These are phyloP conservation scores for Cornus florida DNA, from an alignment of 148 eudicot species.

Conservation along the genomic window DNA sequence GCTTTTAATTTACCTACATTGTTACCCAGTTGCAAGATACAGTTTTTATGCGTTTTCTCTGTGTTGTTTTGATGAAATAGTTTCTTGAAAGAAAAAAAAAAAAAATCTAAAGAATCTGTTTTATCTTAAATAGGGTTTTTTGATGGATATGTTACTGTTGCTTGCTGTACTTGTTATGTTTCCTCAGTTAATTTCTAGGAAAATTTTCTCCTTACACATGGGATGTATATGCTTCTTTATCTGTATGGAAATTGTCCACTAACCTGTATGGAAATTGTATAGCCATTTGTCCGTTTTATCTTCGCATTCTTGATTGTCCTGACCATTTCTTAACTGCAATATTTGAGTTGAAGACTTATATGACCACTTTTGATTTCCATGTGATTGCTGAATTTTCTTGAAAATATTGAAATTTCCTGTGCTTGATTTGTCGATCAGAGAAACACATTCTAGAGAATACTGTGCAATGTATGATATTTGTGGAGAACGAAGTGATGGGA, in stretches of 20 bases:
- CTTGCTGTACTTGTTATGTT: background rate
- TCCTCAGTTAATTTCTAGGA: background rate
- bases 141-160: background rate
- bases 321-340: too few species aligned
- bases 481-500: conserved; percentile 60
- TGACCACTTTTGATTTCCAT: background rate
- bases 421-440: conserved; percentile 34
- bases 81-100: too few species aligned
- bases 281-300: background rate
- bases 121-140: background rate
- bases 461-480: conserved; percentile 81
- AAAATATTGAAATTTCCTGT: background rate
- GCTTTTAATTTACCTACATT: too few species aligned
- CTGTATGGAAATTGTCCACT: background rate
- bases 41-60: background rate
- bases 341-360: background rate
- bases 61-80: too few species aligned
- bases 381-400: conserved; percentile 1
- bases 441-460: conserved; percentile 50
- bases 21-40: background rate
- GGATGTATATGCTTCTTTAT: background rate
- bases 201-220: background rate
- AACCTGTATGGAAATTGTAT: background rate
- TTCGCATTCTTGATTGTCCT: background rate
- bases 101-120: too few species aligned